Evolutionary conservation across 768 basidiomycete genomes (phyloP).

Genomic region (Rhizopogon vesiculosus): DNA sequence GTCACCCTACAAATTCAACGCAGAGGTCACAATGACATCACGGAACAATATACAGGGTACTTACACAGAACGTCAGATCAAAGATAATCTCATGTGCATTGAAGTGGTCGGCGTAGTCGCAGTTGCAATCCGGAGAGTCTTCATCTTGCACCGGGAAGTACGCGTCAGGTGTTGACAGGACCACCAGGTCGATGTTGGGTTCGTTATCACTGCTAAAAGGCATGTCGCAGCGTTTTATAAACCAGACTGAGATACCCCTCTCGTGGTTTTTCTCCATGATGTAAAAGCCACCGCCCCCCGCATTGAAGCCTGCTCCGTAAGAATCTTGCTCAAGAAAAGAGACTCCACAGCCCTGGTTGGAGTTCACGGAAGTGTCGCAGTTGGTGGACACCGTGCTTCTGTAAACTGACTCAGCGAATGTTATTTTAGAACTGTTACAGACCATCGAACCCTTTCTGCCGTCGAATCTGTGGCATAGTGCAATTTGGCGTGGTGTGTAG

Average conservation of each 20-base stretch:
- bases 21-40: background rate
- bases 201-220: background rate
- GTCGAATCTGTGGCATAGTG: conserved; percentile 34
- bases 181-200: background rate
- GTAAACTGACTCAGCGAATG: background rate
- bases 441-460: conserved; percentile 42
- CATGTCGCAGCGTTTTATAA: conserved; percentile 49
- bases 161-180: conserved; percentile 36
- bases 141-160: conserved; percentile 37
- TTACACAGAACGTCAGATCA: conserved; percentile 59
- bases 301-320: conserved; percentile 47
- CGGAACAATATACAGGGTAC: conserved; percentile 11
- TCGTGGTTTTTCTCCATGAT: conserved; percentile 39
- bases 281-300: conserved; percentile 55
- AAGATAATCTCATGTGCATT: conserved; percentile 50
- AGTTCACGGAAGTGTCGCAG: conserved; percentile 47
- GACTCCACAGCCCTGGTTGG: conserved; percentile 62
- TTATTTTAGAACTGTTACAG: background rate
- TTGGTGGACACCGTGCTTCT: conserved; percentile 37
- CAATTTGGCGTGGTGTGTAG: conserved; percentile 52
- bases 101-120: conserved; percentile 51
- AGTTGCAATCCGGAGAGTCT: conserved; percentile 17
- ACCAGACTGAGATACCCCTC: conserved; percentile 56
- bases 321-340: conserved; percentile 32
- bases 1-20: conserved; percentile 36